These are phyloP conservation scores for Stachybotrys chartarum DNA, from an alignment of 2,329 filamentous ascomycete species.

Conservation along the genomic window DNA sequence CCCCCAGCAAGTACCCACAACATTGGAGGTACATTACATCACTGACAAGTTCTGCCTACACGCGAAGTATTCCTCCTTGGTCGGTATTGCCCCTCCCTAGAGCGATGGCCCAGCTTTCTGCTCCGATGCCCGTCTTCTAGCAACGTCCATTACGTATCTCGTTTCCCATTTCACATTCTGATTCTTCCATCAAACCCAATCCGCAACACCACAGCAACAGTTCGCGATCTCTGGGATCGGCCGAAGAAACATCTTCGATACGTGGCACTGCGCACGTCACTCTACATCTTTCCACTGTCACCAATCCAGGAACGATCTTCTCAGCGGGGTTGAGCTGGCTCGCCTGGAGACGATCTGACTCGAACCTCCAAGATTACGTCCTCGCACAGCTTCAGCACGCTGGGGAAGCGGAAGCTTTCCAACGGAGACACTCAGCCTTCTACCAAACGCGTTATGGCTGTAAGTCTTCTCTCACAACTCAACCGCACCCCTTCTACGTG, in stretches of 20 bases:
- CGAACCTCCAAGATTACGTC: constrained; percentile 26
- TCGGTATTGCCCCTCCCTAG: too few species aligned
- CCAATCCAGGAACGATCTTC: background rate
- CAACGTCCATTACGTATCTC: background rate
- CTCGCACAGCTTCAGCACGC: constrained; percentile 33
- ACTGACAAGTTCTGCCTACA: too few species aligned
- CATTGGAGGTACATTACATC: too few species aligned
- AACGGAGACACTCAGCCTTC: constrained; percentile 49
- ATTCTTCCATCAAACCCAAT: background rate
- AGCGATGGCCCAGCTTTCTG: background rate
- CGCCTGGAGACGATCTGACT: constrained; percentile 14
- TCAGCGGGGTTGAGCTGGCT: constrained; percentile 29
- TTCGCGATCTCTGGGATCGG: background rate
- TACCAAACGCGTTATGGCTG: constrained; percentile 55
- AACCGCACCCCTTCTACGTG: background rate
- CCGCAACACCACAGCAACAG: background rate
- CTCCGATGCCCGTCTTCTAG: background rate
- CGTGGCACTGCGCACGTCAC: background rate
- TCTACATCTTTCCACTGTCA: background rate
- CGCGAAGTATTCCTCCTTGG: too few species aligned
- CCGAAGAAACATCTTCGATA: too few species aligned
- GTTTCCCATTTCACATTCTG: background rate
- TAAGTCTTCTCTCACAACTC: constrained; percentile 29
- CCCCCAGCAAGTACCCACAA: too few species aligned
- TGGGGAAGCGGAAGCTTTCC: constrained; percentile 63